Conservation (phyloP, 2,329 filamentous ascomycete species). For the Botrytis fabae region DNA sequence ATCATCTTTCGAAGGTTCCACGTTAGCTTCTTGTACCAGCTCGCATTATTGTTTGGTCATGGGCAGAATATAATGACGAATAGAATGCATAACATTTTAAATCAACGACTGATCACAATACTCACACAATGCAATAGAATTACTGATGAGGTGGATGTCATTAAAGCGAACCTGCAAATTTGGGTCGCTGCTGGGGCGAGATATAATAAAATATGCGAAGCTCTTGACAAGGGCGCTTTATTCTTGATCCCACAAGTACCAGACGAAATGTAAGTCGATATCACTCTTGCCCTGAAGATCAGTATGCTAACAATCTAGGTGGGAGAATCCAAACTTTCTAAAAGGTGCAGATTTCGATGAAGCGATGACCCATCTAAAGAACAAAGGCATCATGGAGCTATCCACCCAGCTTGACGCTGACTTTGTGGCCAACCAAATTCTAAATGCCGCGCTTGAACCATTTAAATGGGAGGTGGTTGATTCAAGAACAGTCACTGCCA, state of each 20-base stretch:
- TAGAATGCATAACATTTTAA: background rate
- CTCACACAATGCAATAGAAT: background rate
- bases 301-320: background rate
- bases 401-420: background rate
- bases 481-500: background rate
- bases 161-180: background rate
- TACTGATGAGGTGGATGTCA: background rate
- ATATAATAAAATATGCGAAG: background rate
- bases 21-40: background rate
- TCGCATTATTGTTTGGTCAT: background rate
- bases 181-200: background rate
- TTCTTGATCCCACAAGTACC: slow-evolving; percentile 11
- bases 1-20: background rate
- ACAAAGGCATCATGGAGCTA: background rate
- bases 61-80: background rate
- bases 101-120: background rate
- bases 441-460: background rate
- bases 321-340: background rate
- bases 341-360: slow-evolving; percentile 1
- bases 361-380: background rate
- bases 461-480: slow-evolving; percentile 4
- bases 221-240: background rate
- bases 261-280: background rate
- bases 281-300: background rate
- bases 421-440: background rate